Evolutionary conservation across 2,329 filamentous ascomycete species (phyloP), one percentile per base, ranked within the genome.

Genomic region (Pseudocercospora fuligena): DNA sequence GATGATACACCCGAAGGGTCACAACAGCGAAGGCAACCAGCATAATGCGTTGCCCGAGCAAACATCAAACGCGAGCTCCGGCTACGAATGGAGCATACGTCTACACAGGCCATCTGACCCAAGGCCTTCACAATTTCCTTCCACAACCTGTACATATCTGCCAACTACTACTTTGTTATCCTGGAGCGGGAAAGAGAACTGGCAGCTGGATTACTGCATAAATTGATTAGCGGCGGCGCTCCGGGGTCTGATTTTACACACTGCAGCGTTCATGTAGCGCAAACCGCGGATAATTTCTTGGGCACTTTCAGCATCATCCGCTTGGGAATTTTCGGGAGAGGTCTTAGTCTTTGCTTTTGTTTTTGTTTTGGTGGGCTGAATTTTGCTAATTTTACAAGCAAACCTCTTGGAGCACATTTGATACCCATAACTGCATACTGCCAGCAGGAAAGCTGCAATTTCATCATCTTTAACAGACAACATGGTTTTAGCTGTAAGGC

Each of bases 1-100:
- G 65, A 67, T 49, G 65, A 67, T 19, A 56, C 65, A 43, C 61
- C 61, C 21, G 65, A 67, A 14, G 57, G 61, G 57, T 61, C 65
- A 36, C 65, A 64, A 36, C 65, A 67, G 40, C 65, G 60, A 61
- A 29, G 65, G 61, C 65, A 67, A 54, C 65, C 36, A 14, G 65
- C 65, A 16, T 67, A 51, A 67, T 21, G 29, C 27, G 56, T 23
- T 40, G 31, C 56, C 31, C 14, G 16, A 19, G 31, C 56, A 19
- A 21, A 58, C 14, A 25, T 25, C 19, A 19, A 31, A 14, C 11
- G 51, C 51, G 16, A n/a, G 25, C 27, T 56, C 25, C 51, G 51
- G 51, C 51, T 31, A 27, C 51, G 12, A 31, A 33, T 8, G 25
- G 51, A 56, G 51, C 25, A 56, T 56, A 56, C 51, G 12, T 56